Base-by-base conservation (phyloP, 352 stramenopile genomes). In the Phytophthora sp. region DNA sequence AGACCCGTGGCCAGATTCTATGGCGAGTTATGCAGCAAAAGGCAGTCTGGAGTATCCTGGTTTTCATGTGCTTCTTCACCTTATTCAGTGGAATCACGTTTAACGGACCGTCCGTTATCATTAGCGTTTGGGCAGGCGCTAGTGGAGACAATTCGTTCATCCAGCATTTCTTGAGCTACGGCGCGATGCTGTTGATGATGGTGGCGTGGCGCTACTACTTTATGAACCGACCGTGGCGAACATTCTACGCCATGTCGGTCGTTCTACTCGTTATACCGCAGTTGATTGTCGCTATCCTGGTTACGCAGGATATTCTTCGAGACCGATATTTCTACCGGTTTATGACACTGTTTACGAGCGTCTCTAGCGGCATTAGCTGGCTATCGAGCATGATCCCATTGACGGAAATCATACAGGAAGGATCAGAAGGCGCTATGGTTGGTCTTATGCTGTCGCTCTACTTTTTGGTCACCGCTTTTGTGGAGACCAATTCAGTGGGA, bases 1-100 rank as follows among this genome's bases (percentile, higher is more conserved):
- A 77, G 52, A 66, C 74, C 5, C 74, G 71, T 1, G 67, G 60
- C 2, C 64, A 72, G 54, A 79, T 84, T 18, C 54, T 83, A 9
- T 84, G 74, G 79, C 75, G 74, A 39, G 73, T 85, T 52, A 76
- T 85, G 71, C 76, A 84, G 56, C 76, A 85, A 47, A 84, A 82
- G 30, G 79, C 76, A 0, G 69, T 85, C 49, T 85, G 79, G 76
- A 74, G 63, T 9, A 71, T 80, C 7, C 39, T 46, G 39, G 39
- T 7, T 0, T 29, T 29, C 8, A 20, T 26, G 18, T 46, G 39
- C 12, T 46, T 46, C 7, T 46, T 29, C 57, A 76, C 73, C 4
- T 36, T 86, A 0, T 83, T 83, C 35, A 64, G 70, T 18, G 29
- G 36, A 9, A 73, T 84, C 33, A 50, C 54, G 1, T 79, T 86